Evolutionary conservation across 176 grass and related monocot species (phyloP).

Genomic region (Microstegium vimineum): DNA sequence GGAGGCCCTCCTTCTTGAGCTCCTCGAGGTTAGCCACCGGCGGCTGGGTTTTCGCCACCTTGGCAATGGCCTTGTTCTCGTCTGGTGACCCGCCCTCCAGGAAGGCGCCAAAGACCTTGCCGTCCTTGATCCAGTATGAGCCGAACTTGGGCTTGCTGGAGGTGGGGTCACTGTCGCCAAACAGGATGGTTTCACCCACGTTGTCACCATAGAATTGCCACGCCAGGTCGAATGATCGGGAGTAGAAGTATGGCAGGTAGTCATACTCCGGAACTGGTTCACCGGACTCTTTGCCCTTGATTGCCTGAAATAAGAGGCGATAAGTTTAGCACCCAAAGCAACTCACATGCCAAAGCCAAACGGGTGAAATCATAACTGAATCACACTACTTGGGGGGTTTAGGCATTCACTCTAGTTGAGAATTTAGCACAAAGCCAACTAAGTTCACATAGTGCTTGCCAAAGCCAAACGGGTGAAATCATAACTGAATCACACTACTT

Average conservation of each 20-base stretch:
- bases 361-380: neutral
- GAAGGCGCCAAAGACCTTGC: slow-evolving; percentile 77
- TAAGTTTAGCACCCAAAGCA: neutral
- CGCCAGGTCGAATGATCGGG: slow-evolving; percentile 74
- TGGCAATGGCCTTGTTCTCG: slow-evolving; percentile 79
- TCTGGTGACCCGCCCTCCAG: slow-evolving; percentile 81
- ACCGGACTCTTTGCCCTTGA: slow-evolving; percentile 68
- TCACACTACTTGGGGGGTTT: neutral
- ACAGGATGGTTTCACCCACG: slow-evolving; percentile 69
- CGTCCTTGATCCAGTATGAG: slow-evolving; percentile 94
- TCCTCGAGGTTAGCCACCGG: slow-evolving; percentile 36
- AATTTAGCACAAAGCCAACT: neutral
- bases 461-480: neutral
- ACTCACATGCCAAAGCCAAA: neutral
- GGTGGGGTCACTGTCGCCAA: slow-evolving; percentile 66
- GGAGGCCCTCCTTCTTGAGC: slow-evolving; percentile 61
- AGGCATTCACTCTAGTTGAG: neutral
- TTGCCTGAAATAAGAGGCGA: slow-evolving; percentile 46
- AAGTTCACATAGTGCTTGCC: too few relatives aligned
- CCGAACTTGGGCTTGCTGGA: slow-evolving; percentile 81
- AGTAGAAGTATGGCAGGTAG: slow-evolving; percentile 95
- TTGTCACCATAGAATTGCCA: slow-evolving; percentile 99
- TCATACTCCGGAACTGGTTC: slow-evolving; percentile 63
- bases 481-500: neutral
- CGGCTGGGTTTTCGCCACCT: slow-evolving; percentile 68